These are phyloP conservation scores for Vicia villosa DNA, from an alignment of 306 rosid genomes.

Conservation along the genomic window DNA sequence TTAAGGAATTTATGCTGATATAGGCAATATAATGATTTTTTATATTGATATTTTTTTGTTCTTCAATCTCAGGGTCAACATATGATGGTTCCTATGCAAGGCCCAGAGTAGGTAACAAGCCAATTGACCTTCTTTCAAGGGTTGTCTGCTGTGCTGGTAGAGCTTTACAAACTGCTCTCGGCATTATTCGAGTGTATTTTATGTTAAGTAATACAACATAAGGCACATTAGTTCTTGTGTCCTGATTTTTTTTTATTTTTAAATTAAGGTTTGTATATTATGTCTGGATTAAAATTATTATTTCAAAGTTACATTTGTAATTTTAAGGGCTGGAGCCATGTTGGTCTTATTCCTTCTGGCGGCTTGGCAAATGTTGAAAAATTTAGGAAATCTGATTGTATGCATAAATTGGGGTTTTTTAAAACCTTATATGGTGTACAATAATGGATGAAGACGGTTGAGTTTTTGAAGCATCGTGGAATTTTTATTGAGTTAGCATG, in stretches of 20 bases:
- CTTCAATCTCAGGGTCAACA: conserved; percentile 65
- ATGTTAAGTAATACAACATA: conserved; percentile 45
- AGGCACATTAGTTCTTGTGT: conserved; percentile 40
- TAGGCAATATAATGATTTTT: neutral
- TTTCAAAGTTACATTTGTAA: conserved; percentile 39
- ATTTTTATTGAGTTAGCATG: neutral
- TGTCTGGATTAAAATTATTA: conserved; percentile 40
- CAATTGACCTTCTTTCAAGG: conserved; percentile 20
- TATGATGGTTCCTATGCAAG: conserved; percentile 89
- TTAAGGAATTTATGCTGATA: conserved; percentile 33
- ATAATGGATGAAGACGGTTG: conserved; percentile 30
- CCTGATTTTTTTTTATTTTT: conserved; percentile 22
- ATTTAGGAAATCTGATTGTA: conserved; percentile 37
- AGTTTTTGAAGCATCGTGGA: neutral
- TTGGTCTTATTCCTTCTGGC: conserved; percentile 24
- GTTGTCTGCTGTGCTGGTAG: conserved; percentile 38
- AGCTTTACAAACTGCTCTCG: conserved; percentile 37
- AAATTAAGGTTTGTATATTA: conserved; percentile 49
- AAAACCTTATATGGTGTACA: conserved; percentile 11
- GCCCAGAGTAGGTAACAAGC: conserved; percentile 59
- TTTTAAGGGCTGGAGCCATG: conserved; percentile 40
- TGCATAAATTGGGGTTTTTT: conserved; percentile 39
- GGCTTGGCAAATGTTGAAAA: conserved; percentile 33
- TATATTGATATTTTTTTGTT: conserved; percentile 6
- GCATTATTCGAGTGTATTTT: conserved; percentile 40